Evolutionary conservation across 306 rosid genomes (phyloP), one percentile per base, ranked within the genome.

Genomic region (Alnus glutinosa): DNA sequence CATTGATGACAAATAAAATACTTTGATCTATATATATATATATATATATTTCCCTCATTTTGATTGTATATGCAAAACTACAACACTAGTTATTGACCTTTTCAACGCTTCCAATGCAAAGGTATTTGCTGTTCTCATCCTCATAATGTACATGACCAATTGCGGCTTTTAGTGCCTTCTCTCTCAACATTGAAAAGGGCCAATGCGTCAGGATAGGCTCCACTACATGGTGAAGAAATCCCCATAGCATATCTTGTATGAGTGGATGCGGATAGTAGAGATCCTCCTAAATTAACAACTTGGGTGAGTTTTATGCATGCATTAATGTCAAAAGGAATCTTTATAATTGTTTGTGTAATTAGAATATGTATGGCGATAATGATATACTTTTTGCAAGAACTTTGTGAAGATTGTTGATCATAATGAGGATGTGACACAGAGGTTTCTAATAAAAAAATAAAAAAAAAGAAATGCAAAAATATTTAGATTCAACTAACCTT

Each of bases 191-290:
- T 14, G 87, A 78, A 70, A 84, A 86, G 0, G 97, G 97, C 97
- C 97, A 92, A n/a, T 64, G 70, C 0, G 23, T 83, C 12, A 92
- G 52, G n/a, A 92, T 2, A 12, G 83, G 90, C 79, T 92, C 97
- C 18, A 83, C 80, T 59, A 89, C 79, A 46, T 89, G 91, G 82
- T 92, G 76, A 75, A 92, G 87, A 34, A 86, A 82, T 49, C 75
- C 90, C 94, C 97, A 92, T 9, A 84, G 66, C 77, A 87, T 37
- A 74, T 92, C 97, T 82, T 92, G 97, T 19, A 92, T 36, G 18
- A 85, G 12, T 36, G 92, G 89, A 75, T 89, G 94, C 1, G 97
- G 91, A 83, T 80, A 88, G 77, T 88, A 87, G 9, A 92, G 82
- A 77, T 92, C 92, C 87, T 91, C 97, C 97, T 89, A 83, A 72